A percentile compares a stretch with the other conserved stretches of the same genome.
Evolutionary conservation across 352 stramenopile genomes (phyloP).

Genomic region (Phytophthora nicotianae): DNA sequence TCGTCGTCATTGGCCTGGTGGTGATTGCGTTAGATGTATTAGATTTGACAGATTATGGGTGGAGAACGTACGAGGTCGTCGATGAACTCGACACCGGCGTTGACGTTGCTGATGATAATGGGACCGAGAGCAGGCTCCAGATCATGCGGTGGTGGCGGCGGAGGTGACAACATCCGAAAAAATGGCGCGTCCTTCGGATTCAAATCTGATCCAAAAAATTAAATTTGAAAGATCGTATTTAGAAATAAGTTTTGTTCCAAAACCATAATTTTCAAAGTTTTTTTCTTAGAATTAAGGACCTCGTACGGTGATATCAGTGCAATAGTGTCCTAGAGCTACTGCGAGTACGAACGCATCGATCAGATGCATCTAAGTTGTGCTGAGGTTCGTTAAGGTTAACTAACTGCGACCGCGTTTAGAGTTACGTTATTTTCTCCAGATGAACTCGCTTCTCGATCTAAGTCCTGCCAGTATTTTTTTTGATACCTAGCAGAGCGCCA

Average conservation of each 20-base stretch:
- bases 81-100: slow-evolving; percentile 40
- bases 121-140: slow-evolving; percentile 7
- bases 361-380: too few relatives aligned
- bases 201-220: slow-evolving; percentile 18
- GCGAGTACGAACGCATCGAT: too few relatives aligned
- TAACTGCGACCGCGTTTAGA: too few relatives aligned
- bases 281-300: too few relatives aligned
- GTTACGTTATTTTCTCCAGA: too few relatives aligned
- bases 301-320: too few relatives aligned
- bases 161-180: slow-evolving; percentile 11
- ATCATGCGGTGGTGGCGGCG: slow-evolving; percentile 11
- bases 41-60: not conserved
- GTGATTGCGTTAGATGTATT: not conserved
- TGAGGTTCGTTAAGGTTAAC: too few relatives aligned
- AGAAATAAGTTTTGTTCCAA: not conserved
- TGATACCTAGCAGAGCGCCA: too few relatives aligned
- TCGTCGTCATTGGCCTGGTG: slow-evolving; percentile 38
- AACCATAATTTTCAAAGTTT: not conserved
- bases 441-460: too few relatives aligned
- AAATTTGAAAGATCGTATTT: not conserved
- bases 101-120: slow-evolving; percentile 44
- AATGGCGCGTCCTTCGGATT: slow-evolving; percentile 15
- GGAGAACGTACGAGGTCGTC: slow-evolving; percentile 44
- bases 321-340: too few relatives aligned
- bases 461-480: too few relatives aligned